A percentile compares a stretch with the other conserved stretches of the same genome.
phyloP scores from a whole-genome alignment of 2,329 filamentous ascomycete genomes.

The Colletotrichum somersetense region DNA sequence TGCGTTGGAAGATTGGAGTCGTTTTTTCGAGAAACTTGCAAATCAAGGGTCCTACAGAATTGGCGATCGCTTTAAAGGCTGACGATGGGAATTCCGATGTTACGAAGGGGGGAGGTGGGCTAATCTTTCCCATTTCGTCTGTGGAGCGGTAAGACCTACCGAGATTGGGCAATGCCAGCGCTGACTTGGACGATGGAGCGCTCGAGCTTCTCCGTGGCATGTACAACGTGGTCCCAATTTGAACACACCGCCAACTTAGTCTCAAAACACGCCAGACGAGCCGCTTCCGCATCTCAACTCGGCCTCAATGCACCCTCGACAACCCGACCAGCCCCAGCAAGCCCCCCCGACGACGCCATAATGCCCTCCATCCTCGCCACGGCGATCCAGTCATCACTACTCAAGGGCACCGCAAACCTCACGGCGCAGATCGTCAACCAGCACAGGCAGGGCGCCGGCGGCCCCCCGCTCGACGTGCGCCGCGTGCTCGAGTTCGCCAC shows the following conservation, averaged over 20 bases:
- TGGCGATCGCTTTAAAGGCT: neutral
- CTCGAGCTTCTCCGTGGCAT: conserved; percentile 19
- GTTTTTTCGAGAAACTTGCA: neutral
- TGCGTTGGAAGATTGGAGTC: too few relatives aligned
- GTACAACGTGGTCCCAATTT: conserved; percentile 38
- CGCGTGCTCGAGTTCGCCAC: conserved; percentile 53
- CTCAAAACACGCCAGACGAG: conserved; percentile 3
- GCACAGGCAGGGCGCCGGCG: conserved; percentile 24
- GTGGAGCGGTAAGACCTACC: conserved; percentile 34
- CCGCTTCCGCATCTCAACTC: neutral
- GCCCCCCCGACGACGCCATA: neutral
- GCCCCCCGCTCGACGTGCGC: conserved; percentile 47
- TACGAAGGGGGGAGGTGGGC: conserved; percentile 11
- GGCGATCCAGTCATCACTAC: conserved; percentile 37
- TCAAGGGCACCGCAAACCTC: conserved; percentile 40
- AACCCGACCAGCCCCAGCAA: conserved; percentile 1
- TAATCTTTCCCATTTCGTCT: conserved; percentile 29
- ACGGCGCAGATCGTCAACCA: conserved; percentile 40
- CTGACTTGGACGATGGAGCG: conserved; percentile 5
- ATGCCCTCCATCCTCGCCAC: conserved; percentile 39
- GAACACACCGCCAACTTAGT: conserved; percentile 38
- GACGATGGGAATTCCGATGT: neutral
- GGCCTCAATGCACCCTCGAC: conserved; percentile 20
- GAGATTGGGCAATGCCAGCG: conserved; percentile 37
- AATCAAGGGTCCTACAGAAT: neutral